Conservation (phyloP, 1,284 basidiomycete species). For the Pseudozyma sp. region DNA sequence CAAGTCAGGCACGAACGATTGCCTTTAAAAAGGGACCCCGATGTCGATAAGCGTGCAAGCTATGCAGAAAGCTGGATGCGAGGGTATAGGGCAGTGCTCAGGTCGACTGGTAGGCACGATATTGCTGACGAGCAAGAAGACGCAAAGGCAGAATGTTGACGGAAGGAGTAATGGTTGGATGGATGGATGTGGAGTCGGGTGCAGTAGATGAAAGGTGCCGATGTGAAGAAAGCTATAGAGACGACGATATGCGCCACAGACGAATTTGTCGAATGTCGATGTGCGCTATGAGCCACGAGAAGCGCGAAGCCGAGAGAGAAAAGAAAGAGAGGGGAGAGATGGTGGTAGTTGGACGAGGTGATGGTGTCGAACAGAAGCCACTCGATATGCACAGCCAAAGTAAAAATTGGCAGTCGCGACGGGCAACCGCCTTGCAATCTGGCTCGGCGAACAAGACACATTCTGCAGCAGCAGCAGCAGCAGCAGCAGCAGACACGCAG, state of each 20-base stretch:
- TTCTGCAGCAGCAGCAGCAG: background rate
- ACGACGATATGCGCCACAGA: background rate
- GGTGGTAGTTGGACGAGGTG: background rate
- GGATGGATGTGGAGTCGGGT: background rate
- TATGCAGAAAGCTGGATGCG: too few relatives aligned
- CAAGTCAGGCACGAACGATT: too few relatives aligned
- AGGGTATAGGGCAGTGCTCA: too few relatives aligned
- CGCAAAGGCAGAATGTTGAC: too few relatives aligned
- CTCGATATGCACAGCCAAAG: background rate
- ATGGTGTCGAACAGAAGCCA: background rate
- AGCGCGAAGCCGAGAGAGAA: background rate
- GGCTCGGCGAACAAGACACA: background rate
- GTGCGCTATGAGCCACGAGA: too few relatives aligned
- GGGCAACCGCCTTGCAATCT: background rate
- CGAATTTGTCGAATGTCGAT: background rate
- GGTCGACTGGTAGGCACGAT: too few relatives aligned
- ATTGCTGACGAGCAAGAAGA: too few relatives aligned
- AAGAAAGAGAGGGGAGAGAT: background rate
- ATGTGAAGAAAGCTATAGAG: slow-evolving; percentile 4
- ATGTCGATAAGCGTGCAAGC: too few relatives aligned
- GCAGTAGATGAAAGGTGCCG: slow-evolving; percentile 1
- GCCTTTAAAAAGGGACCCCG: too few relatives aligned
- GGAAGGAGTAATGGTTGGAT: too few relatives aligned
- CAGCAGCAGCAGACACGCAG: background rate
- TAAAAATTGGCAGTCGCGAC: background rate